Percentiles rank a stretch among this genome's conserved stretches.
These are phyloP conservation scores for Pleurotus eryngii DNA, from an alignment of 768 basidiomycete species.

Conservation along the genomic window DNA sequence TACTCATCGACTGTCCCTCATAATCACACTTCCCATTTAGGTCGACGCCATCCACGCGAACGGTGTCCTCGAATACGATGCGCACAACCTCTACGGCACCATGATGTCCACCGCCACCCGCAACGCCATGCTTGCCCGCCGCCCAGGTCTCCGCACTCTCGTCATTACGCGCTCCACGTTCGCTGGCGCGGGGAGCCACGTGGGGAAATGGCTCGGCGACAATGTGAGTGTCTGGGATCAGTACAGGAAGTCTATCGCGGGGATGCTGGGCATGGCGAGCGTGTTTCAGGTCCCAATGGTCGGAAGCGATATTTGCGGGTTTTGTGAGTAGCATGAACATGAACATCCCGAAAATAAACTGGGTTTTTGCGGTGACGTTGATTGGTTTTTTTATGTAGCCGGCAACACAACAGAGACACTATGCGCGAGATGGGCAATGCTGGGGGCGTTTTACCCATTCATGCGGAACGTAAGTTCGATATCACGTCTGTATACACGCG, in stretches of 20 bases:
- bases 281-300: conserved; percentile 74
- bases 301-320: conserved; percentile 73
- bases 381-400: conserved; percentile 24
- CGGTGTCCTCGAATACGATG: conserved; percentile 56
- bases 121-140: conserved; percentile 57
- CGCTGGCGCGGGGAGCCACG: conserved; percentile 60
- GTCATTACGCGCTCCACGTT: conserved; percentile 76
- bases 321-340: conserved; percentile 32
- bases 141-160: conserved; percentile 57
- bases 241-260: conserved; percentile 57
- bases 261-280: conserved; percentile 62
- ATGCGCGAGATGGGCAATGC: conserved; percentile 73
- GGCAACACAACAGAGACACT: conserved; percentile 64
- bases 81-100: conserved; percentile 66
- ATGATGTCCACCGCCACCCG: conserved; percentile 69
- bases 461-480: conserved; percentile 60
- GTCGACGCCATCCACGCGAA: conserved; percentile 51
- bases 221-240: conserved; percentile 59
- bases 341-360: too few species aligned
- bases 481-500: not conserved
- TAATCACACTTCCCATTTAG: conserved; percentile 17
- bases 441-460: conserved; percentile 78
- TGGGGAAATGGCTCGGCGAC: conserved; percentile 77
- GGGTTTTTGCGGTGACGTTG: not conserved
- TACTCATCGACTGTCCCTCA: not conserved